Evolutionary conservation across 495 filamentous ascomycete genomes (phyloP), one percentile per base, ranked within the genome.

Genomic region (Astrothelium macrocarpum): DNA sequence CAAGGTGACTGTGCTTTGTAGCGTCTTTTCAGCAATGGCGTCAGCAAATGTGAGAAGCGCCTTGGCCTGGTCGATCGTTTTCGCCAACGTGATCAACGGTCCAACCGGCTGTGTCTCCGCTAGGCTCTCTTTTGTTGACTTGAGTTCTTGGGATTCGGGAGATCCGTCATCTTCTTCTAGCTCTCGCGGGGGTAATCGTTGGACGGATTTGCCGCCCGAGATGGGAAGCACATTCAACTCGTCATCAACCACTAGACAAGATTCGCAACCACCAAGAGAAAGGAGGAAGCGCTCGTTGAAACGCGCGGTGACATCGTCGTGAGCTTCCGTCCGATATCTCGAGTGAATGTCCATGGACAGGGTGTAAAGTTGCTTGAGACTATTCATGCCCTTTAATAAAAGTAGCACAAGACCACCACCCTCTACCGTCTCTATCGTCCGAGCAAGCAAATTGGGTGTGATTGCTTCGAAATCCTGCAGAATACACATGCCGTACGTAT

Each of bases 271-370:
- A 31, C 91, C 94, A 2, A 99, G 81, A 1, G 94, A 97, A 59
- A 99, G 79, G 49, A 99, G 90, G 70, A 99, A 99, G 7, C 95
- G 85, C 76, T 97, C 95, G 75, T 97, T 99, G 81, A 99, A 99
- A 60, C 95, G 84, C 42, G 94, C 94, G 53, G 90, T 85, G 59
- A 99, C 94, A 76, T 99, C 95, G 62, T 88, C 88, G 73, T 97
- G 91, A 5, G 95, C 95, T 73, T 99, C 95, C 43, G 95, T 99
- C 63, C 95, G 82, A 77, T 97, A 99, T 72, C 95, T 82, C 28
- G 94, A 91, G 75, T 99, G 95, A 49, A 97, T 87, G 73, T 97
- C 95, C 95, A 99, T 99, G 31, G 91, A 91, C 70, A 99, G 73
- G 2, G 93, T 96, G 75, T 97, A 99, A 0, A 99, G 83, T 75